These are phyloP conservation scores for Trichoderma endophyticum DNA, from an alignment of 2,329 filamentous ascomycete species.

Conservation along the genomic window DNA sequence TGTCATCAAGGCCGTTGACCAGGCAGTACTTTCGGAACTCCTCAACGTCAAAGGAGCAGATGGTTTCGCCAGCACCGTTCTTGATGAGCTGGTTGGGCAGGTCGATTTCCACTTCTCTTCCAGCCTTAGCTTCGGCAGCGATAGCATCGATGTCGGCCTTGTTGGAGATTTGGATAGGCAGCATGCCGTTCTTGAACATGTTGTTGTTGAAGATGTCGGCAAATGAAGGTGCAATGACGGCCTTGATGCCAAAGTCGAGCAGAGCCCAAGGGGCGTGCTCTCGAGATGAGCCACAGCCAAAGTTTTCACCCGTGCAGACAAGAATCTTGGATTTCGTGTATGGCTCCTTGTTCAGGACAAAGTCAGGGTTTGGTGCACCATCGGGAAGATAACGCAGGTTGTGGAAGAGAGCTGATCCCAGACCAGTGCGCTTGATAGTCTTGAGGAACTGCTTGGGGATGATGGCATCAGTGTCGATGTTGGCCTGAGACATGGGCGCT, in stretches of 20 bases:
- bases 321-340: constrained; percentile 85
- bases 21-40: constrained; percentile 93
- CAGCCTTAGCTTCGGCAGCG: constrained; percentile 72
- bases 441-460: constrained; percentile 99
- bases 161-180: constrained; percentile 75
- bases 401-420: constrained; percentile 84
- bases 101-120: constrained; percentile 84
- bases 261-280: constrained; percentile 98
- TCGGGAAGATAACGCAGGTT: constrained; percentile 74
- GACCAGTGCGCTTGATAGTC: constrained; percentile 96
- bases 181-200: constrained; percentile 99
- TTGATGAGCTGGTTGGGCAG: constrained; percentile 81
- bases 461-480: constrained; percentile 98
- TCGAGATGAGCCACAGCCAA: constrained; percentile 87
- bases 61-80: constrained; percentile 66
- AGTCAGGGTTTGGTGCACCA: constrained; percentile 72
- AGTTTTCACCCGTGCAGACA: constrained; percentile 88
- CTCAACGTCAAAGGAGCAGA: constrained; percentile 83
- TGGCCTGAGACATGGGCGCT: constrained; percentile 80
- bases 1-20: constrained; percentile 90
- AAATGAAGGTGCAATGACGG: constrained; percentile 81
- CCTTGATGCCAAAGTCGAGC: constrained; percentile 93
- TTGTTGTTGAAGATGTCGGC: constrained; percentile 94
- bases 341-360: constrained; percentile 86
- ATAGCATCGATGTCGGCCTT: constrained; percentile 64